These are phyloP conservation scores for Boletus patriciae DNA, from an alignment of 768 basidiomycete species.

Conservation along the genomic window DNA sequence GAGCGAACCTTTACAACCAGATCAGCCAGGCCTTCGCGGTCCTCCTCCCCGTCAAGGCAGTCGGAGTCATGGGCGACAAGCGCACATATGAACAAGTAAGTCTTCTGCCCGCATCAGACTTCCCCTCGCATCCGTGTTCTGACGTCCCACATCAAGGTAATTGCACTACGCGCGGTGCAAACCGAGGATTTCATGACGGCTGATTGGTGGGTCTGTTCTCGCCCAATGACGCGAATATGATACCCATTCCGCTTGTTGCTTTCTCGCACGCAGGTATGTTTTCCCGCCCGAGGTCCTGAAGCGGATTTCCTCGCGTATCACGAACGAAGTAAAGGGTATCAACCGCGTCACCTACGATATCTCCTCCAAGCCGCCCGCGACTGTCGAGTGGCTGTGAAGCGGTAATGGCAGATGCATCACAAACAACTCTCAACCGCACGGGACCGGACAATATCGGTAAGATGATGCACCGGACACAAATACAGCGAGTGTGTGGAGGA, in stretches of 20 bases:
- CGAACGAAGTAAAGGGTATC: constrained; percentile 96
- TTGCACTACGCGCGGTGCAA: constrained; percentile 91
- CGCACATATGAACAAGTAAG: constrained; percentile 92
- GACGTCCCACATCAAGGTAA: constrained; percentile 53
- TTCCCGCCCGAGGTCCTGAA: constrained; percentile 90
- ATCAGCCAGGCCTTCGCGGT: constrained; percentile 98
- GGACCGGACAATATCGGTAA: not conserved
- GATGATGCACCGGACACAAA: not conserved
- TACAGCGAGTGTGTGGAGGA: not conserved
- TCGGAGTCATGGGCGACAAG: constrained; percentile 96
- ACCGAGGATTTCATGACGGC: constrained; percentile 99
- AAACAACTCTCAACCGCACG: not conserved
- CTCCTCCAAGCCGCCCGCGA: constrained; percentile 93
- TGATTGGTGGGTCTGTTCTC: constrained; percentile 68
- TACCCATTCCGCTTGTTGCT: constrained; percentile 19
- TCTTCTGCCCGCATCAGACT: not conserved
- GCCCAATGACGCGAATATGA: not conserved
- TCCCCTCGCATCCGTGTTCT: not conserved
- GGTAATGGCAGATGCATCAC: no score
- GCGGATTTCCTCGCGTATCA: constrained; percentile 93
- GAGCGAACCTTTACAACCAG: constrained; percentile 86
- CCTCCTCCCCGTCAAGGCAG: constrained; percentile 91
- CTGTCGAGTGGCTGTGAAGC: constrained; percentile 46
- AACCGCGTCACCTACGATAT: constrained; percentile 97
- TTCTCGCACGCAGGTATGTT: constrained; percentile 66